Evolutionary conservation across 1,284 basidiomycete genomes (phyloP).

Genomic region (Irpex lacteus): DNA sequence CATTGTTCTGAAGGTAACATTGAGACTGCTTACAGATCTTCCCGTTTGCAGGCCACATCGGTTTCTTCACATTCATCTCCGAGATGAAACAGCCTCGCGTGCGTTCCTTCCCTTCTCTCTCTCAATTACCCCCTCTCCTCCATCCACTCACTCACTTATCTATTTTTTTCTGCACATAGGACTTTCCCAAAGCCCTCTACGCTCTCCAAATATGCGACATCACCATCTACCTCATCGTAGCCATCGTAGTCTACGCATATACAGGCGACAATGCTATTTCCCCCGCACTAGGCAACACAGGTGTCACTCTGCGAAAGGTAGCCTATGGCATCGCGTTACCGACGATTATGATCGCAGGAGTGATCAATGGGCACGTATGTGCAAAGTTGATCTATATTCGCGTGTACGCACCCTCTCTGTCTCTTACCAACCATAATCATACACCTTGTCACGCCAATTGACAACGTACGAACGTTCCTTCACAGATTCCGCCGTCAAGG

Average conservation of each 20-base stretch:
- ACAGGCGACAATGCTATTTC: slow-evolving; percentile 25
- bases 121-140: no score
- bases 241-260: slow-evolving; percentile 30
- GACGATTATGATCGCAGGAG: slow-evolving; percentile 31
- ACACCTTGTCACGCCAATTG: neutral
- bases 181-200: slow-evolving; percentile 31
- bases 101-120: neutral
- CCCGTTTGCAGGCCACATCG: slow-evolving; percentile 47
- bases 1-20: neutral
- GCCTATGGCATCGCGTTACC: slow-evolving; percentile 32
- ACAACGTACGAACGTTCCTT: neutral
- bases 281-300: slow-evolving; percentile 31
- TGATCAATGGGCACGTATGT: slow-evolving; percentile 32
- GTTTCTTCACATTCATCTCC: slow-evolving; percentile 55
- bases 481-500: slow-evolving; percentile 27
- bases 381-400: slow-evolving; percentile 30
- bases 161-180: slow-evolving; percentile 11
- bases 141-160: neutral
- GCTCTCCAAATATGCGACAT: slow-evolving; percentile 29
- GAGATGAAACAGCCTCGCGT: slow-evolving; percentile 49
- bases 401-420: slow-evolving; percentile 19
- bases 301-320: slow-evolving; percentile 22
- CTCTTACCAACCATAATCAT: neutral
- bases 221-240: slow-evolving; percentile 30
- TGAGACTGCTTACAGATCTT: slow-evolving; percentile 38